Base-by-base conservation (phyloP, 1,284 basidiomycete species). In the Sanghuangporus sanghuang region DNA sequence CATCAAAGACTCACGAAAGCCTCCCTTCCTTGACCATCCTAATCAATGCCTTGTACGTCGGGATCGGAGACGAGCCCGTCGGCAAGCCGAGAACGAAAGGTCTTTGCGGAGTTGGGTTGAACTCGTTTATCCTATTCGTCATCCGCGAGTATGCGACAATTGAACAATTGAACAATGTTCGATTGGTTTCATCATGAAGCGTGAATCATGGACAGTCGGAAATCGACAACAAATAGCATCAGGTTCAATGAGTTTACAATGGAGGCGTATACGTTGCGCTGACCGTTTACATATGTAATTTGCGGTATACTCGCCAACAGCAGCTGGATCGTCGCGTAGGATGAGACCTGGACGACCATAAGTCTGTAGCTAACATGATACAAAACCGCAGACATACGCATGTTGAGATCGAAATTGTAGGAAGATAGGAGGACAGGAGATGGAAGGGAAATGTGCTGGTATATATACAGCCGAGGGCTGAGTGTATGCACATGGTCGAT, bases 1-100 rank as follows among this genome's bases (percentile, higher is more conserved):
- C 2, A 27, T 1, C 6, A 36, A 38, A 54, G 53, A 54, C 87
- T 69, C 73, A 94, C 84, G 89, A 90, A 66, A 95, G 82, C 67
- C 86, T 85, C 44, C 86, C 90, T 9, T 82, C 84, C 74, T 93
- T 89, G 71, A 93, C 86, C 64, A 93, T 77, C 71, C 84, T 79
- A 70, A 95, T 92, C 67, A 96, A 83, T 27, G 84, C 79, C 77
- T 89, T 87, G 82, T 96, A 96, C 4, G 92, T 93, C 23, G 90
- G 88, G 70, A 95, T 88, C 21, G 93, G 93, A 1, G 90, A 92
- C 8, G 90, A 92, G 16, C 93, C 93, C 0, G 93, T 95, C 0
- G 93, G 93, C 16, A 94, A 82, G 63, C 93, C 93, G 42, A 95
- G 83, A 6, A 95, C 90, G 73, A 96, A 95, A 1, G 91, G 90